These are phyloP conservation scores for Vanilla planifolia DNA, from an alignment of 106 monocot genomes.

Conservation along the genomic window DNA sequence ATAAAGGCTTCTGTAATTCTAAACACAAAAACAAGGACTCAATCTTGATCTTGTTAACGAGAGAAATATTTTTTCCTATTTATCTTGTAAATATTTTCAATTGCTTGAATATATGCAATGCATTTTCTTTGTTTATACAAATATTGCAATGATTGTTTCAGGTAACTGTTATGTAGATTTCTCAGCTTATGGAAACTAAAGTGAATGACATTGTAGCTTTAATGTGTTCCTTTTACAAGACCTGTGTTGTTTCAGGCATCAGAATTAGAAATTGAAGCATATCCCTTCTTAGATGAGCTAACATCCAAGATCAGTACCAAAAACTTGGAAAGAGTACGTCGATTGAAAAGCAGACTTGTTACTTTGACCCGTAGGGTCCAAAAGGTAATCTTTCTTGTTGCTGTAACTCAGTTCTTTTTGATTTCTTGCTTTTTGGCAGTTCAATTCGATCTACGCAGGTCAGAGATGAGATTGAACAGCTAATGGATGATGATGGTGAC, in stretches of 20 bases:
- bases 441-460: slow-evolving; percentile 30
- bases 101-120: too few relatives aligned
- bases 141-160: too few relatives aligned
- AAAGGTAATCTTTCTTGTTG: slow-evolving; percentile 36
- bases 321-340: slow-evolving; percentile 70
- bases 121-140: too few relatives aligned
- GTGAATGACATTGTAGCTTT: too few relatives aligned
- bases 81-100: too few relatives aligned
- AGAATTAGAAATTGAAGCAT: slow-evolving; percentile 75
- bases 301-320: slow-evolving; percentile 84
- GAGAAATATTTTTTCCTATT: too few relatives aligned
- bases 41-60: too few relatives aligned
- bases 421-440: neutral
- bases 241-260: slow-evolving; percentile 55
- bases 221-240: too few relatives aligned
- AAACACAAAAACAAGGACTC: too few relatives aligned
- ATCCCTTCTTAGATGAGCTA: slow-evolving; percentile 81
- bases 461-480: slow-evolving; percentile 70
- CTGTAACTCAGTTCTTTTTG: neutral
- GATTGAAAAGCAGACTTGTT: slow-evolving; percentile 80
- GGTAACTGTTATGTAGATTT: too few relatives aligned
- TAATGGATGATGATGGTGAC: slow-evolving; percentile 82
- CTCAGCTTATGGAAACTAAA: too few relatives aligned
- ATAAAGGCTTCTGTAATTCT: too few relatives aligned
- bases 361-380: slow-evolving; percentile 83